Base-by-base conservation (phyloP, 2,329 filamentous ascomycete genomes). In the Rhynchosporium agropyri region DNA sequence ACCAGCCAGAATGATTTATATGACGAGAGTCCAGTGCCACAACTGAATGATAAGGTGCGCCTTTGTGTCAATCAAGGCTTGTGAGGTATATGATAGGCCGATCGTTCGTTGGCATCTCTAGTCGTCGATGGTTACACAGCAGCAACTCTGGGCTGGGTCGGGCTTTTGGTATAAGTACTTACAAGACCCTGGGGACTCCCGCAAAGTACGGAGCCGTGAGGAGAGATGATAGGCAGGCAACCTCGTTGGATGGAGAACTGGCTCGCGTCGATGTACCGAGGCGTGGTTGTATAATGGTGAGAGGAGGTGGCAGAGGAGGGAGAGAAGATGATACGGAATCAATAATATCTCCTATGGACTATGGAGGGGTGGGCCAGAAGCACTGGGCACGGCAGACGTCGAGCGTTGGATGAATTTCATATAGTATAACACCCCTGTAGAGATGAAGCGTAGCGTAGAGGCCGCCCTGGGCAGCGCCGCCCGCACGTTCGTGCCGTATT, bases 31-130 rank as follows among this genome's bases (percentile, higher is more conserved):
- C 50, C n/a, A n/a, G 42, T 59, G 59, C 59, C 38, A 64, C 59
- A 50, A 42, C 51, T 50, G 50, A 58, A 55, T 48, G 31, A 26
- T 50, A 49, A 40, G 62, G n/a, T 20, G 51, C n/a, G 53, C 15
- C 53, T 5, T 38, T 42, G 38, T 51, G 46, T 50, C 60, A 45
- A 40, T 31, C 13, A 15, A 59, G 54, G 29, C n/a, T 54, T 61
- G 53, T 60, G 57, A 53, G 40, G 58, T 55, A 33, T 51, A 49
- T 62, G 59, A 64, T 64, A 62, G 55, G 59, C 46, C 63, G 62
- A 62, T 62, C 31, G n/a, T 26, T 31, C 31, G 29, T 38, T 31
- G 42, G 38, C 26, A 53, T 40, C 36, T 20, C 60, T 51, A 26
- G 58, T 38, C 33, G 33, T 28, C 31, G 42, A 40, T 53, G 26